Base-by-base conservation (phyloP, 108 stramenopile species). In the Cyclotella sp. region DNA sequence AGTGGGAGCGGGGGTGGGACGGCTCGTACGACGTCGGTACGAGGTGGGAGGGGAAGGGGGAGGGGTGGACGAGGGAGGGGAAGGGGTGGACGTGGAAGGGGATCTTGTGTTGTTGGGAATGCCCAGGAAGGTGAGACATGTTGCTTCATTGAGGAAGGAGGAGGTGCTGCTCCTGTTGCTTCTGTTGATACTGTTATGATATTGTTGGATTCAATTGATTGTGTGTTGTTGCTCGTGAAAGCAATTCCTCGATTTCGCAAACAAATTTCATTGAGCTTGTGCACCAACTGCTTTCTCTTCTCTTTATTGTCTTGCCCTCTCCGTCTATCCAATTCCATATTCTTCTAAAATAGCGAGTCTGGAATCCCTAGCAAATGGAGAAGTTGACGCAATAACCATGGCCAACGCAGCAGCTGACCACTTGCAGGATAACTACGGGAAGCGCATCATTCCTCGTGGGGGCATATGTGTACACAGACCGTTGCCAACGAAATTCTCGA, bases 401-500 rank as follows among this genome's bases (percentile, higher is more conserved):
- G 79, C 79, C 30, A 74, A 80, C 40, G 73, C 79, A 30, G 79
- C 79, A 21, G 72, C 73, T 12, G 79, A 68, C 18, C 53, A 70
- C n/a, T 42, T 70, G 34, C 61, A 70, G 62, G 68, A 68, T 63
- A 73, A 61, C 40, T 73, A 68, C 55, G 79, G 68, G 6, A 62
- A 45, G 15, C 68, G 73, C 5, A 8, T 45, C 55, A 81, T 75
- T 49, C 80, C 80, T 10, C 45, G 80, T 53, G 80, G 80, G 41
- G 80, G 80, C 41, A 24, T 80, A 21, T 80, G 79, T 40, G 59
- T 80, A 30, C 79, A 80, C 47, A 68, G 65, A 43, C 79, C 79
- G 41, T 42, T 9, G 0, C 43, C 44, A 14, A 14, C 12, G 29
- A 47, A 41, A 14, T 30, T 16, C 42, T 49, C 21, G 34, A 42